Percentiles rank a stretch among this genome's conserved stretches.
These are phyloP conservation scores for Neurospora sp. DNA, from an alignment of 2,329 filamentous ascomycete genomes.

Conservation along the genomic window DNA sequence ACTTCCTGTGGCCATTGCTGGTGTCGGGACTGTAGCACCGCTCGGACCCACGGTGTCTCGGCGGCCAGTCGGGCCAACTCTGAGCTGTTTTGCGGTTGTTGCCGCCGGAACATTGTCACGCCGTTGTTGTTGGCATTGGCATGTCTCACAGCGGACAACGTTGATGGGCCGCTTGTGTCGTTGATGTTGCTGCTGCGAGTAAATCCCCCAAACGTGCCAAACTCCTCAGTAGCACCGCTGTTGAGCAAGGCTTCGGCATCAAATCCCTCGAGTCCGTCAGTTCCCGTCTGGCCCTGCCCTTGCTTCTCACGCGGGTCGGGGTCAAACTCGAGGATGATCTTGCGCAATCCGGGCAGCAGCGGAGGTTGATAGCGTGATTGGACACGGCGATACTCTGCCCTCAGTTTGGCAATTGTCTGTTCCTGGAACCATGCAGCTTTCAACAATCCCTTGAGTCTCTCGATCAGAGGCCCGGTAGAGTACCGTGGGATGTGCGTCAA, in stretches of 20 bases:
- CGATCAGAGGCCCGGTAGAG: constrained; percentile 40
- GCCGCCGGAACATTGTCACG: background rate
- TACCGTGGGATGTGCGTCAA: constrained; percentile 45
- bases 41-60: background rate
- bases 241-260: background rate
- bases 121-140: background rate
- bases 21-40: background rate
- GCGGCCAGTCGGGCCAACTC: background rate
- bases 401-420: constrained; percentile 25
- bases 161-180: background rate
- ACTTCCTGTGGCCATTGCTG: background rate
- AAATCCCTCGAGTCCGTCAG: background rate
- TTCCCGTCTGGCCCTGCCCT: background rate
- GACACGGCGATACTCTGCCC: background rate
- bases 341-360: constrained; percentile 40
- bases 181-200: background rate
- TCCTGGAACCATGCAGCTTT: constrained; percentile 40
- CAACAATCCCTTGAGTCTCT: constrained; percentile 39
- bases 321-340: constrained; percentile 46
- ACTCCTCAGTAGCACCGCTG: background rate
- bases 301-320: constrained; percentile 29
- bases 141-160: background rate
- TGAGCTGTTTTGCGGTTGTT: background rate
- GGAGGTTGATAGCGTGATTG: constrained; percentile 28
- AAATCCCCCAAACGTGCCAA: background rate